Evolutionary conservation across 768 basidiomycete species (phyloP), one percentile per base, ranked within the genome.

Genomic region (Trametes villosa): DNA sequence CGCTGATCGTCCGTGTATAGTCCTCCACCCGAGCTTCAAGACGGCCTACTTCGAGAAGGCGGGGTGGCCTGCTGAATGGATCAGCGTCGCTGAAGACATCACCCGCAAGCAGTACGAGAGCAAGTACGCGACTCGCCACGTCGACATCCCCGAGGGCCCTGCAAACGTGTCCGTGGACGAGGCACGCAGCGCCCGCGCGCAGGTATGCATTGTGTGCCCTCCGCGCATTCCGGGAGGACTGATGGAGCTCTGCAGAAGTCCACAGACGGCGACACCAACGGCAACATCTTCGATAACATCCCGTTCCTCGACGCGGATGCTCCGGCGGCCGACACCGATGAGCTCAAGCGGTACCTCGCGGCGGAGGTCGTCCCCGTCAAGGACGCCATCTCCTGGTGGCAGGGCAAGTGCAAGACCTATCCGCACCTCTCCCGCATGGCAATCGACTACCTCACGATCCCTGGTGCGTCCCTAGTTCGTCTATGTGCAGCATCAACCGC

Each of bases 381-480:
- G 1, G 63, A 77, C 41, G 44, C 64, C 3, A 56, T 77, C 41
- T 22, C 18, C n/a, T 77, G 74, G 76, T 77, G 77, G 76, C 29
- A 26, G 13, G 64, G 71, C 7, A 45, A 51, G 2, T 46, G 51
- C 24, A 6, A 46, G 2, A 60, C 62, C 3, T 77, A 69, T 60
- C 75, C 74, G 6, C 47, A 53, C 4, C 71, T 77, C 1, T 72
- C 69, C 0, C 59, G 68, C 0, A 76, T 78, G 75, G 76, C 71
- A 5, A 46, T 72, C 0, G 71, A 78, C 49, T 76, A 76, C 70
- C 56, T 48, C 3, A 45, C 22, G 7, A 42, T 50, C 18, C n/a
- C 29, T 11, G 42, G 53, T 55, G 22, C 18, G 53, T n/a, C 33
- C 18, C 18, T 11, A 41, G 40, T 6, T 6, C 18, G n/a, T 5